Percentiles rank a stretch among this genome's conserved stretches.
Evolutionary conservation across 2,329 filamentous ascomycete genomes (phyloP).

Genomic region (Amauroascus niger): DNA sequence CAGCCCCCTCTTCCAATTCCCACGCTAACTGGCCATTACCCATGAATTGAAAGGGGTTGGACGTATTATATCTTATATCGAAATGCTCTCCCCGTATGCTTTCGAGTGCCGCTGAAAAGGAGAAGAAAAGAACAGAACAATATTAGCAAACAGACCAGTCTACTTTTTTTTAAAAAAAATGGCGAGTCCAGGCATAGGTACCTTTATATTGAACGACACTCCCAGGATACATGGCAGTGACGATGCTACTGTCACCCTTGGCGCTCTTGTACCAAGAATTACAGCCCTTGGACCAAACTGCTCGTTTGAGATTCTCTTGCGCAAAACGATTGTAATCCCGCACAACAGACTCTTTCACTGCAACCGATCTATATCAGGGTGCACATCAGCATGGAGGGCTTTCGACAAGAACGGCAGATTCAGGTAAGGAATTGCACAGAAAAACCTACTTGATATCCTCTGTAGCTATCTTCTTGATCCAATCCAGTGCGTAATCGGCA

Average conservation of each 20-base stretch:
- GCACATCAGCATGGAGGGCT: not conserved
- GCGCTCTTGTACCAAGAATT: conserved; percentile 18
- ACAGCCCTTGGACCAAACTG: conserved; percentile 12
- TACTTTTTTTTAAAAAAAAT: not conserved
- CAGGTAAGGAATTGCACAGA: not conserved
- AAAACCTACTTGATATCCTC: conserved; percentile 8
- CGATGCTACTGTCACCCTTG: conserved; percentile 9
- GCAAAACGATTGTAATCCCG: conserved; percentile 5
- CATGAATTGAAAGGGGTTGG: conserved; percentile 18
- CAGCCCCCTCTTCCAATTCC: conserved; percentile 7
- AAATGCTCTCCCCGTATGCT: conserved; percentile 18
- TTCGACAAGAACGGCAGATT: not conserved
- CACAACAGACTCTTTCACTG: conserved; percentile 5
- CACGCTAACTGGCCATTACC: conserved; percentile 17
- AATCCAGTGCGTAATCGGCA: conserved; percentile 13
- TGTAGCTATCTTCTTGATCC: conserved; percentile 10
- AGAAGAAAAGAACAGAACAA: not conserved
- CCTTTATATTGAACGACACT: conserved; percentile 18
- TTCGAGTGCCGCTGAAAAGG: conserved; percentile 5
- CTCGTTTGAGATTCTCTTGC: conserved; percentile 7
- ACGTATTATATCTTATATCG: conserved; percentile 18
- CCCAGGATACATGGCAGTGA: conserved; percentile 20
- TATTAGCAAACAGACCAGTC: not conserved
- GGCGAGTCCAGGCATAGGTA: not conserved
- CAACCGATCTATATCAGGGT: conserved; percentile 6